phyloP scores from a whole-genome alignment of 192 early-diverging fungal genomes.

The Linnemannia exigua region DNA sequence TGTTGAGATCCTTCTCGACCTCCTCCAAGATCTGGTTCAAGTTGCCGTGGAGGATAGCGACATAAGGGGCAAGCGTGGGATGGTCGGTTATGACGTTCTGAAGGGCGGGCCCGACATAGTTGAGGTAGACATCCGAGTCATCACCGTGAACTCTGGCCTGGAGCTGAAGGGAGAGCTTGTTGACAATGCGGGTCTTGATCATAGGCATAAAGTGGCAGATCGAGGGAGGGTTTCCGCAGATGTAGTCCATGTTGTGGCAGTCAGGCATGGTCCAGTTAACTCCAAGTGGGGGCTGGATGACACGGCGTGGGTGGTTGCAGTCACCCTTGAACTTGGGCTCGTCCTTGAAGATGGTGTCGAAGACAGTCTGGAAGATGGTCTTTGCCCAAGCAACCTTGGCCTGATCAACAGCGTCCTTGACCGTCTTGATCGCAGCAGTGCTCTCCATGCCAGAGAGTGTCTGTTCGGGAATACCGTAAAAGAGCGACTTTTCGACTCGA shows the following conservation, averaged over 20 bases:
- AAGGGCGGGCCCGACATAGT: conserved; percentile 38
- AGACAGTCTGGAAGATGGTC: conserved; percentile 51
- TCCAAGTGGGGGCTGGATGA: conserved; percentile 63
- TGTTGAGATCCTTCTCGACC: conserved; percentile 23
- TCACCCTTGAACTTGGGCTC: conserved; percentile 69
- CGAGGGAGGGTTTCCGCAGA: conserved; percentile 72
- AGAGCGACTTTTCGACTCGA: conserved; percentile 31
- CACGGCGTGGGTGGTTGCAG: conserved; percentile 64
- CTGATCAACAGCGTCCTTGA: conserved; percentile 26
- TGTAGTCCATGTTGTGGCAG: conserved; percentile 68
- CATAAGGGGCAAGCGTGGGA: conserved; percentile 16
- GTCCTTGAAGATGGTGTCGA: conserved; percentile 63
- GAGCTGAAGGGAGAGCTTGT: conserved; percentile 41
- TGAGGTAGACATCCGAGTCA: conserved; percentile 39
- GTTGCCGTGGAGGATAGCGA: conserved; percentile 36
- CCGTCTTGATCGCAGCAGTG: conserved; percentile 19
- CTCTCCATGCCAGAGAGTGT: conserved; percentile 30
- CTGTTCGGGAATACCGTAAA: conserved; percentile 38
- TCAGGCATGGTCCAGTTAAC: conserved; percentile 65
- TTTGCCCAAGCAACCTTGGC: conserved; percentile 35
- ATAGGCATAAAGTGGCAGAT: conserved; percentile 68
- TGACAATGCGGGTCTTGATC: conserved; percentile 58
- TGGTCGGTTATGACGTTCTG: conserved; percentile 8
- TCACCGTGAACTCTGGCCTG: conserved; percentile 39
- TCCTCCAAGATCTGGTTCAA: conserved; percentile 46